phyloP scores from a whole-genome alignment of 257 asterid species.

The Solanum arcanum region DNA sequence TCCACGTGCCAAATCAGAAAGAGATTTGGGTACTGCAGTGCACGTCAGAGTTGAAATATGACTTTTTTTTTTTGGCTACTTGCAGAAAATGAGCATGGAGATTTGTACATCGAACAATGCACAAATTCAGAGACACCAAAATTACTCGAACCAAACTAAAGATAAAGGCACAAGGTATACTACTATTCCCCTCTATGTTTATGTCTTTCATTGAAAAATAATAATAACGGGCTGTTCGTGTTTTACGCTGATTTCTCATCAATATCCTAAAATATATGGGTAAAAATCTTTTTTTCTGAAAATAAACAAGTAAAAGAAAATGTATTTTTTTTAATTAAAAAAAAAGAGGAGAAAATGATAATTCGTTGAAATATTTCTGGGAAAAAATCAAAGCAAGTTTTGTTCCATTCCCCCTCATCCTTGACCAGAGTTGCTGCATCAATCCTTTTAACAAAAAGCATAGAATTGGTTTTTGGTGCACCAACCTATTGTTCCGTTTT shows the following conservation, averaged over 20 bases:
- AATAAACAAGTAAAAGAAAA: not conserved
- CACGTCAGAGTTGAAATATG: conserved; percentile 19
- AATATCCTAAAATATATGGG: not conserved
- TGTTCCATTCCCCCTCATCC: conserved; percentile 40
- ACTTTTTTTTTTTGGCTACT: not conserved
- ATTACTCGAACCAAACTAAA: not conserved
- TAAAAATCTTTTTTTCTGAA: not conserved
- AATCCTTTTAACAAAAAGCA: conserved; percentile 16
- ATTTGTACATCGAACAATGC: not conserved
- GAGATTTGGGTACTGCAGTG: conserved; percentile 7
- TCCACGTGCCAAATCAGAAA: not conserved
- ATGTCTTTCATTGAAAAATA: not conserved
- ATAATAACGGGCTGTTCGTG: not conserved
- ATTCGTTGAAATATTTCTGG: conserved; percentile 8
- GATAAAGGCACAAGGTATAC: not conserved
- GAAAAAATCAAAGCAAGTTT: not conserved
- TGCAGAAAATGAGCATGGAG: not conserved
- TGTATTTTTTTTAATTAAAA: not conserved
- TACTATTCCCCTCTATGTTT: not conserved
- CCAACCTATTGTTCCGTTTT: not conserved
- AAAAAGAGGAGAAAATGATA: not conserved
- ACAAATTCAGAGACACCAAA: not conserved
- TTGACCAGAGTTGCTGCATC: conserved; percentile 64
- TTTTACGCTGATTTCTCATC: not conserved
- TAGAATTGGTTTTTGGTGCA: not conserved